Percentiles rank a stretch among this genome's conserved stretches.
Conservation (phyloP, 139 green algal genomes). For the Marvania coccoides region DNA sequence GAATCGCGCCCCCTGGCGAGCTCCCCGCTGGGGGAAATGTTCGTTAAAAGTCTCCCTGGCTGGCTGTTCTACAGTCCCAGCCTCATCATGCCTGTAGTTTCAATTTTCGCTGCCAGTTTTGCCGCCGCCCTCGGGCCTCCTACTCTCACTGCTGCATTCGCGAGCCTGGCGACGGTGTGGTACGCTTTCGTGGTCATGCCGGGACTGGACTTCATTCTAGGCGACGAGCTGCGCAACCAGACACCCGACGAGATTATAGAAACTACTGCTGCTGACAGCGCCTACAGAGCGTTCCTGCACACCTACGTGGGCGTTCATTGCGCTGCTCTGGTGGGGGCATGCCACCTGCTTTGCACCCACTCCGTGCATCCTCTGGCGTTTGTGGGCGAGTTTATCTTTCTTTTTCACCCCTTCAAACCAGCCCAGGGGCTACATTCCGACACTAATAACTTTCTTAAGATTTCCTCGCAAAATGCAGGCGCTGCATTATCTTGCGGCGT, state of each 20-base stretch:
- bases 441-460: background rate
- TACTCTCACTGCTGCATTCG: background rate
- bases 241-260: too few relatives aligned
- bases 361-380: slow-evolving; percentile 11
- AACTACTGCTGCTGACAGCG: too few relatives aligned
- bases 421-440: background rate
- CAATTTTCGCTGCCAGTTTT: background rate
- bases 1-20: too few relatives aligned
- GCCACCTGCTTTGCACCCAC: slow-evolving; percentile 10
- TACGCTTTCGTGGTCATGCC: slow-evolving; percentile 39
- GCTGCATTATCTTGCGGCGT: background rate
- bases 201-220: slow-evolving; percentile 26
- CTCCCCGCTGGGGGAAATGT: slow-evolving; percentile 10
- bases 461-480: background rate
- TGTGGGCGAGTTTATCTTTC: slow-evolving; percentile 3
- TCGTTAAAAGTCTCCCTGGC: slow-evolving; percentile 16
- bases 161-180: slow-evolving; percentile 16
- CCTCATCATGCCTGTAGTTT: slow-evolving; percentile 19
- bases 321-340: slow-evolving; percentile 4
- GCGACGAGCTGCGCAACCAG: slow-evolving; percentile 13
- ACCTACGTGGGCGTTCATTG: slow-evolving; percentile 12
- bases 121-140: background rate
- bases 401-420: background rate
- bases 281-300: slow-evolving; percentile 17
- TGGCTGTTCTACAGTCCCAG: slow-evolving; percentile 12